Percentiles rank a stretch among this genome's conserved stretches.
phyloP scores from a whole-genome alignment of 2,329 filamentous ascomycete genomes.

The Colletotrichum spaethianum region DNA sequence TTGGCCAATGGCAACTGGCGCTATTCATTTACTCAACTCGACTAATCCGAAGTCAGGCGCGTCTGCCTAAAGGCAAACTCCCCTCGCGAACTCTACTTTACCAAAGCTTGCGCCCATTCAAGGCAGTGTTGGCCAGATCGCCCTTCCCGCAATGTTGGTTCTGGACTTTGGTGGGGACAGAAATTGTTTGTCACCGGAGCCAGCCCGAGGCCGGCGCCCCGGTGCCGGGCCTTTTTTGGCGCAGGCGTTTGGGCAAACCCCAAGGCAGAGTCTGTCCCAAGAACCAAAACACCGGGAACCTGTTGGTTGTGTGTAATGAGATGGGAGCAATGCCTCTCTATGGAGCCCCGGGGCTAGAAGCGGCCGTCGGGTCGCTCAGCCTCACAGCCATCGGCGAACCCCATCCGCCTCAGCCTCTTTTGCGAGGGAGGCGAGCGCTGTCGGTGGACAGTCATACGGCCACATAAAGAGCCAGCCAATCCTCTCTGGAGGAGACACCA shows the following conservation, averaged over 20 bases:
- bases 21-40: background rate
- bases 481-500: background rate
- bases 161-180: background rate
- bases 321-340: background rate
- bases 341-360: background rate
- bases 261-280: constrained; percentile 4
- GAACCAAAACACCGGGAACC: background rate
- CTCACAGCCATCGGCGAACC: background rate
- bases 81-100: background rate
- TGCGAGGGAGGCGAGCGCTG: background rate
- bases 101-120: background rate
- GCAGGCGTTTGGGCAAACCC: background rate
- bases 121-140: background rate
- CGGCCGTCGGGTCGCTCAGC: background rate
- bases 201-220: background rate
- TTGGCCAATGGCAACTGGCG: background rate
- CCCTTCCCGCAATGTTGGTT: background rate
- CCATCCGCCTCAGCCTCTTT: background rate
- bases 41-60: background rate
- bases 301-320: background rate
- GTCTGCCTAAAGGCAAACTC: constrained; percentile 12
- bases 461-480: background rate
- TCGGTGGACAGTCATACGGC: background rate
- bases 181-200: background rate
- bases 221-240: background rate